Base-by-base conservation (phyloP, 2,329 filamentous ascomycete genomes). In the Dactylellina leptospora region DNA sequence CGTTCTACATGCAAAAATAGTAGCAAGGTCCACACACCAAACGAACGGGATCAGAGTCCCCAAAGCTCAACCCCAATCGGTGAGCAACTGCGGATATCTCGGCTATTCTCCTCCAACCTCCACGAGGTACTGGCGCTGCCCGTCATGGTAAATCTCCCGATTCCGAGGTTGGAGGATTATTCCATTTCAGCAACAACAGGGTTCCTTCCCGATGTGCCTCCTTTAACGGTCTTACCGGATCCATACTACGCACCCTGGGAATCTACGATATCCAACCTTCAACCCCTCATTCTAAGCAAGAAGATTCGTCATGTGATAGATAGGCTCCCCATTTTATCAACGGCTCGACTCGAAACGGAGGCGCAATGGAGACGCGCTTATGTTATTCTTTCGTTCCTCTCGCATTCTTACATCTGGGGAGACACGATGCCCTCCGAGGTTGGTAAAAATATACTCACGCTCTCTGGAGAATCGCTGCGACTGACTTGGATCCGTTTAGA, bases 231-330 rank as follows among this genome's bases (percentile, higher is more conserved):
- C 61, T 87, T 99, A 11, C 90, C 92, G 8, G 90, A 97, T 78
- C 86, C 90, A 1, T 97, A 97, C 83, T 99, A 97, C 81, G 88
- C 90, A 80, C 91, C 92, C 78, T 99, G 95, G 95, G 95, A 99
- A 81, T 86, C 89, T 47, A 85, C 97, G 53, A 86, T 89, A 30
- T 86, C 88, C 75, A 97, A 96, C 78, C 84, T 99, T 27, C 95
- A 97, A 81, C 87, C 88, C 10, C 83, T 97, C 70, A 88, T 97
- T 55, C 85, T 97, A 63, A 96, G 89, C 80, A 91, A 90, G 79
- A 88, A 93, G 72, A 83, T 99, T 74, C 88, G 92, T 47, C 85
- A 87, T 54, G 87, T 93, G 71, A 86, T 97, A 69, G 89, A 97
- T 76, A 84, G 85, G 45, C 85, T 99, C 71, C 92, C 93, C 5